Percentiles rank a stretch among this genome's conserved stretches.
Conservation (phyloP, 2,329 filamentous ascomycete genomes). For the Elsinoe perseae region DNA sequence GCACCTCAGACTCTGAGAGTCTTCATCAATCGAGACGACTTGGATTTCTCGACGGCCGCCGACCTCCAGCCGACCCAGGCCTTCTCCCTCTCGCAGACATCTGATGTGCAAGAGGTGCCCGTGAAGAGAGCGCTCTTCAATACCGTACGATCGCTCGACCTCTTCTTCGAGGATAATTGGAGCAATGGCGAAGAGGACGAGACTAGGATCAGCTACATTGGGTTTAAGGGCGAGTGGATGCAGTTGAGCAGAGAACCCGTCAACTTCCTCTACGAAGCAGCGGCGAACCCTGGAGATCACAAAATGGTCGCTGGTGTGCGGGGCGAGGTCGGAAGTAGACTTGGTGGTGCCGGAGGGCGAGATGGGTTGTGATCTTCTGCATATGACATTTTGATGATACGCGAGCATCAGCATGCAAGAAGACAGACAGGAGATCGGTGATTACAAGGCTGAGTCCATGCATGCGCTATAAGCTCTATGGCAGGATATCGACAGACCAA, state of each 20-base stretch:
- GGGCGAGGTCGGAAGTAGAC: slow-evolving; percentile 27
- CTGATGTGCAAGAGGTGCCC: slow-evolving; percentile 77
- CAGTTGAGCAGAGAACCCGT: slow-evolving; percentile 72
- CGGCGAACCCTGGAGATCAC: slow-evolving; percentile 86
- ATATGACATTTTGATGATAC: background rate
- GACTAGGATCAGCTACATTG: slow-evolving; percentile 72
- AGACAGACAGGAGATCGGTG: too few species aligned
- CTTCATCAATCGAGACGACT: slow-evolving; percentile 75
- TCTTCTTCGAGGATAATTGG: slow-evolving; percentile 93
- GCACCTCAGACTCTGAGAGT: slow-evolving; percentile 80
- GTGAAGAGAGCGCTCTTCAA: slow-evolving; percentile 86
- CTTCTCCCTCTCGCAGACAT: slow-evolving; percentile 68
- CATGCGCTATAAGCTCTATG: too few species aligned
- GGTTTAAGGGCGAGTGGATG: slow-evolving; percentile 93
- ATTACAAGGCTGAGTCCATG: too few species aligned
- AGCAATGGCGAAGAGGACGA: slow-evolving; percentile 66
- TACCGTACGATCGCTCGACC: slow-evolving; percentile 67
- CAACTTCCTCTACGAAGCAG: slow-evolving; percentile 87
- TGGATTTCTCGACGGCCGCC: slow-evolving; percentile 74
- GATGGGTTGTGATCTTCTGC: slow-evolving; percentile 20
- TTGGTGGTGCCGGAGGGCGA: slow-evolving; percentile 29
- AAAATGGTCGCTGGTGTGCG: slow-evolving; percentile 39
- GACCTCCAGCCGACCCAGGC: slow-evolving; percentile 65
- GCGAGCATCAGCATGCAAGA: too few species aligned
- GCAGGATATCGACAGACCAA: too few species aligned